These are phyloP conservation scores for Simplicillium sp. DNA, from an alignment of 2,329 filamentous ascomycete genomes.

Conservation along the genomic window DNA sequence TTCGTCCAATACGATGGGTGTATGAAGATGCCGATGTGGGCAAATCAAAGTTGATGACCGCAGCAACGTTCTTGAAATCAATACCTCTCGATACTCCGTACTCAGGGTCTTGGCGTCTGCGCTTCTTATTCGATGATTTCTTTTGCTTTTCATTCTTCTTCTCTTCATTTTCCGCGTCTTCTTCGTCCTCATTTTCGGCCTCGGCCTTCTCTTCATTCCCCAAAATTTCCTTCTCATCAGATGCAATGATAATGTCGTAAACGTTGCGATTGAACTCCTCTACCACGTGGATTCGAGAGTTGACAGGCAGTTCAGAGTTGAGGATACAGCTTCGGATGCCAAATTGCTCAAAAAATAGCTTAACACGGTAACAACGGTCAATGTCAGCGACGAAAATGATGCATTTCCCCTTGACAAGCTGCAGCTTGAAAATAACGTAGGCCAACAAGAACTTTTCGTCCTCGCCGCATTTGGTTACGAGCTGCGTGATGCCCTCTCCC, in stretches of 20 bases:
- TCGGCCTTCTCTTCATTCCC: conserved; percentile 47
- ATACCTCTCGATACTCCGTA: conserved; percentile 91
- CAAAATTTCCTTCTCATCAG: conserved; percentile 73
- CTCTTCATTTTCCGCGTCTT: conserved; percentile 15
- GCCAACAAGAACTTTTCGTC: conserved; percentile 92
- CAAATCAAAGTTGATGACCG: conserved; percentile 95
- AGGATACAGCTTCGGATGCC: conserved; percentile 87
- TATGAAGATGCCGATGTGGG: conserved; percentile 84
- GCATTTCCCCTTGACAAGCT: conserved; percentile 87
- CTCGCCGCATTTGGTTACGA: conserved; percentile 85
- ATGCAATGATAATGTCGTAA: conserved; percentile 96
- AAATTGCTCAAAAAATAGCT: conserved; percentile 94
- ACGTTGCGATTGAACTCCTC: conserved; percentile 95
- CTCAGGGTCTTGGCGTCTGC: conserved; percentile 65
- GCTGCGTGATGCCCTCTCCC: conserved; percentile 72
- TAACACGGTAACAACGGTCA: conserved; percentile 80
- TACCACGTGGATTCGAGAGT: conserved; percentile 86
- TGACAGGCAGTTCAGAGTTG: conserved; percentile 90
- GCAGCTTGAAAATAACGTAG: conserved; percentile 92
- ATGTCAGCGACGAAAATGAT: conserved; percentile 68
- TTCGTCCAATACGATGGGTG: conserved; percentile 92
- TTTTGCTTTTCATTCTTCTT: conserved; percentile 20
- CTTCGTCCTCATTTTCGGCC: conserved; percentile 23
- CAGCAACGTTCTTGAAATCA: conserved; percentile 91
- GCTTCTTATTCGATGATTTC: conserved; percentile 44